A percentile compares a stretch with the other conserved stretches of the same genome.
These are phyloP conservation scores for Rhazya stricta DNA, from an alignment of 257 asterid species.

Conservation along the genomic window DNA sequence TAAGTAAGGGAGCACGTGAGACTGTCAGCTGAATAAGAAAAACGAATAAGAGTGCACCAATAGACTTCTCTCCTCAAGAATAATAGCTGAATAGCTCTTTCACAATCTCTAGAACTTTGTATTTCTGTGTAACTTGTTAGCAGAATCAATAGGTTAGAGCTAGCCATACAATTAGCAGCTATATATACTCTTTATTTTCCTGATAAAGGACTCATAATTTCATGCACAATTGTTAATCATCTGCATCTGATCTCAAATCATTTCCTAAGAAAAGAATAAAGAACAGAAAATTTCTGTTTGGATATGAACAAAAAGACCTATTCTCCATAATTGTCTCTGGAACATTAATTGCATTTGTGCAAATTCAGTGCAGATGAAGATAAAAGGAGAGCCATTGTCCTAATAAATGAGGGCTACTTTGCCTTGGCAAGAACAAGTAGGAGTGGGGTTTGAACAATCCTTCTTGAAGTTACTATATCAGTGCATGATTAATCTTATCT, in stretches of 20 bases:
- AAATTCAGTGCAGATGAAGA: neutral
- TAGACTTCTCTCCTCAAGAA: neutral
- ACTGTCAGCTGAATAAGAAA: no score
- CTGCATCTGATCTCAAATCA: neutral
- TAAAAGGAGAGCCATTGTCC: slow-evolving; percentile 10
- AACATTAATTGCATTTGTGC: slow-evolving; percentile 5
- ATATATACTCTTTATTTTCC: neutral
- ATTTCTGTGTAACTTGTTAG: neutral
- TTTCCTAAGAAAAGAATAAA: neutral
- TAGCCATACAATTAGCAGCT: no score
- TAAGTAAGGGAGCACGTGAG: no score
- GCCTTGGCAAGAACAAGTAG: slow-evolving; percentile 20
- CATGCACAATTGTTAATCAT: neutral
- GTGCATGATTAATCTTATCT: neutral
- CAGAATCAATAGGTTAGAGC: neutral
- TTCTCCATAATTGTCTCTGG: neutral
- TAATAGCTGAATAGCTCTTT: neutral
- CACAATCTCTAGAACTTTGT: neutral
- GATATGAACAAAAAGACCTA: no score
- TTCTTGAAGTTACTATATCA: neutral
- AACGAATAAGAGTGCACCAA: no score
- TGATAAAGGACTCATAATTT: neutral
- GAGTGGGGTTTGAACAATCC: neutral
- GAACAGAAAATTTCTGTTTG: neutral
- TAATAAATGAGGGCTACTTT: slow-evolving; percentile 14